Base-by-base conservation (phyloP, 805 yeast genomes). In the Cyberlindnera mississippiensis region DNA sequence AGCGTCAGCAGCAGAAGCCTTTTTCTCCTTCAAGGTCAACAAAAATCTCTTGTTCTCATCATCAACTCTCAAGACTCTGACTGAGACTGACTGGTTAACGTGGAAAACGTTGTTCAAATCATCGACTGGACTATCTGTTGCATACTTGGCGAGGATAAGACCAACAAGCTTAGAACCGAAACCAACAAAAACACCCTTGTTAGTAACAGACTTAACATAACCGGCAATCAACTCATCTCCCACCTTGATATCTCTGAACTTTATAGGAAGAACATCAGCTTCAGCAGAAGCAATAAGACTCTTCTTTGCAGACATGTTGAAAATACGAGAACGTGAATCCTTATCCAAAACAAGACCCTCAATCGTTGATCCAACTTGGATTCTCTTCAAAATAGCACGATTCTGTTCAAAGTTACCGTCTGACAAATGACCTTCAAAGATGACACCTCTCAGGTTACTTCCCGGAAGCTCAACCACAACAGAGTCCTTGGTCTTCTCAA, bases 141-240 rank as follows among this genome's bases (percentile, higher is more conserved):
- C 85, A 52, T 82, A 79, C 56, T 82, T 79, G 42, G 90, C 85
- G 46, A 86, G 73, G 4, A 88, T 84, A 49, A 91, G 72, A 39
- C 97, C 98, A 26, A 87, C 85, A 49, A 91, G 75, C 40, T 75
- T 76, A 49, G 85, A 83, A 42, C 82, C 87, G 63, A 91, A 91
- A 0, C 82, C 76, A 44, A 91, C 84, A 59, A 91, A 91, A 11
- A 88, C 69, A 50, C 98, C 98, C 58, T 73, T 73, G 34, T 72
- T 73, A n/a, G 95, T 85, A 15, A 83, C 77, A 15, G 89, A 81
- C 51, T 79, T 83, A 30, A 91, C 78, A 59, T 71, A 90, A 33
- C 98, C 99, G 43, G 76, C 73, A 39, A 86, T 62, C 22, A 67
- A 55, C 18, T 66, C 66, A 33, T 67, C 66, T 9, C 77, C 73